Base-by-base conservation (phyloP, 768 basidiomycete genomes). In the Kwoniella dejecticola region DNA sequence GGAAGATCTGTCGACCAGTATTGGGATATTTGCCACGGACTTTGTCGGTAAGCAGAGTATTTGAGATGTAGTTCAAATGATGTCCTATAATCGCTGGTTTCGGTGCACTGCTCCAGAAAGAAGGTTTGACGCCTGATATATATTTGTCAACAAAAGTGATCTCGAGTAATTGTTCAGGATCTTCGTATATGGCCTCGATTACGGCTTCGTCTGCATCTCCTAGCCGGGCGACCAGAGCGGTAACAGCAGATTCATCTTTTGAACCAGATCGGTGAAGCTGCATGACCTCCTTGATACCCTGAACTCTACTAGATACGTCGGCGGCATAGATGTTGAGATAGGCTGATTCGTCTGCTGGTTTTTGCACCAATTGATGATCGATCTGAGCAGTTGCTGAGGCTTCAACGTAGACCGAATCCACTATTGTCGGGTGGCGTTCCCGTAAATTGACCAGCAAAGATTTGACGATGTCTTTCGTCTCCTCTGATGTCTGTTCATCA, bases 191-290 rank as follows among this genome's bases (percentile, higher is more conserved):
- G 0, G 83, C 84, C 45, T 87, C 82, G 12, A 93, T 76, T 26
- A 96, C 88, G 1, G 79, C 69, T 1, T 79, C 61, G 27, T 86
- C 83, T 6, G 83, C 81, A 67, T 95, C 92, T 50, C 86, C 83
- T 3, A 90, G 79, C 1, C 90, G 86, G 13, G 86, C 83, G 29
- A 88, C 74, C 4, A 97, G 79, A 0, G 88, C 86, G 1, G 84
- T 82, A n/a, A 81, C 82, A 19, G 88, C 78, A 2, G 87, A 74
- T 6, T 60, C 47, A 12, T 47, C 24, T n/a, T 65, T 60, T 5
- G 23, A 23, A 8, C 42, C 52, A 17, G 46, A 30, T n/a, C 44
- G 30, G 2, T 27, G 40, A n/a, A 36, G 57, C 62, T 66, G 27
- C 48, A 49, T 19, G n/a, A 60, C 46, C 65, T 57, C 19, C 21